Base-by-base conservation (phyloP, 1,284 basidiomycete species). In the Puccinia triticina region DNA sequence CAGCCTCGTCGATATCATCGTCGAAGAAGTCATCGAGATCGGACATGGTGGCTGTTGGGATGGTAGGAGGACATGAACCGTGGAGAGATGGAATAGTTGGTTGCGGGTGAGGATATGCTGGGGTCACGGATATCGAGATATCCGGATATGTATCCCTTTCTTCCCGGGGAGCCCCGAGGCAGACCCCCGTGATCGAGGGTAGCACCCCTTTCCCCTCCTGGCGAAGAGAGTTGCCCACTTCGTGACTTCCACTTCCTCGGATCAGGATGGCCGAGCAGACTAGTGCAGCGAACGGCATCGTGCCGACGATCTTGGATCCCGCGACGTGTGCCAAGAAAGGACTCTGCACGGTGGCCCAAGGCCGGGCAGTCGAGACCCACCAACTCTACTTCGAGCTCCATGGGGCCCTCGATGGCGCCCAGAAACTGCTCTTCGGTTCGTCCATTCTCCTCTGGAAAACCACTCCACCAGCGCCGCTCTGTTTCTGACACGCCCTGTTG, bases 351-450 rank as follows among this genome's bases (percentile, higher is more conserved):
- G 71, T 72, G 10, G 78, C 67, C 14, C 55, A 74, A 43, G 29
- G 73, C 53, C 50, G 59, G 1, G 73, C 81, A 37, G 83, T 84
- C 2, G 32, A 61, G 14, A 85, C 85, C 12, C 86, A 86, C 79
- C 78, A 85, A 43, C 50, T 87, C 4, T 87, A 86, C 81, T 86
- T 86, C 83, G 86, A 87, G 83, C 84, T 86, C 21, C 86, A 87
- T 79, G 86, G 86, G 14, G 5, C 72, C 4, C 43, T 43, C 32
- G 37, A 77, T 64, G 57, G 37, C n/a, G n/a, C 55, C 10, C 55
- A 77, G 26, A 77, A 77, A 29, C 64, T 77, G 75, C 37, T 77
- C 57, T 77, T 77, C 16, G 43, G 75, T 77, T 11, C 43, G 75
- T 37, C 23, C 53, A 76, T 8, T 48, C 61, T 26, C 61, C 29